Evolutionary conservation across 768 basidiomycete genomes (phyloP).

Genomic region (Russula sp.): DNA sequence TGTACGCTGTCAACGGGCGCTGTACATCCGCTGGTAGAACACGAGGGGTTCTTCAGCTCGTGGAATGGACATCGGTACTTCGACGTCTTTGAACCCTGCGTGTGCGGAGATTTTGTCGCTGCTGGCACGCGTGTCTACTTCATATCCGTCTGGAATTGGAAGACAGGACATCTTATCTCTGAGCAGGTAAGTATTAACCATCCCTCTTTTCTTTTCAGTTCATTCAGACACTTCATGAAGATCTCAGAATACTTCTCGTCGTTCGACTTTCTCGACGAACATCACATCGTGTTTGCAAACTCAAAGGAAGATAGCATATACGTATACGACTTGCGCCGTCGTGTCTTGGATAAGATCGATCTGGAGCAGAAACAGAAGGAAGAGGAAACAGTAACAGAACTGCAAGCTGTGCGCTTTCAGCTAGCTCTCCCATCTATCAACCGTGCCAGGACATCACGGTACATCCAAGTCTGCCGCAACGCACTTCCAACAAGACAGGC

Average conservation of each 20-base stretch:
- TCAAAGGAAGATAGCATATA: too few relatives aligned
- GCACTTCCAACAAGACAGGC: background rate
- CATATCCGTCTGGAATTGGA: slow-evolving; percentile 18
- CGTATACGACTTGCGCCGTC: slow-evolving; percentile 11
- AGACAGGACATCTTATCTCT: slow-evolving; percentile 2
- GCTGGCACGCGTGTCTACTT: background rate
- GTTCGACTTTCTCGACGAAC: slow-evolving; percentile 14
- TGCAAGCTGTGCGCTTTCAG: background rate
- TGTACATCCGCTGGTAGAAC: background rate
- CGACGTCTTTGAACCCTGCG: background rate
- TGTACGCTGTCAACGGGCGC: slow-evolving; percentile 2
- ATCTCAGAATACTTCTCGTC: slow-evolving; percentile 4
- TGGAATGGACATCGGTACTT: background rate
- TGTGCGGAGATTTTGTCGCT: slow-evolving; percentile 9
- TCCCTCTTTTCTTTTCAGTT: too few relatives aligned
- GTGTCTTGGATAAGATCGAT: too few relatives aligned
- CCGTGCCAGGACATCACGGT: slow-evolving; percentile 1
- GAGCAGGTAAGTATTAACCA: slow-evolving; percentile 1
- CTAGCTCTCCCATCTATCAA: slow-evolving; percentile 4
- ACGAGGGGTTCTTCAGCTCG: background rate
- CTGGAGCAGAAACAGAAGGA: background rate
- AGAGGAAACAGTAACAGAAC: background rate
- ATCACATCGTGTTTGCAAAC: slow-evolving; percentile 5
- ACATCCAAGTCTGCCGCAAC: slow-evolving; percentile 11
- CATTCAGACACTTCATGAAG: background rate